phyloP scores from a whole-genome alignment of 2,329 filamentous ascomycete genomes.

The Nemania abortiva region DNA sequence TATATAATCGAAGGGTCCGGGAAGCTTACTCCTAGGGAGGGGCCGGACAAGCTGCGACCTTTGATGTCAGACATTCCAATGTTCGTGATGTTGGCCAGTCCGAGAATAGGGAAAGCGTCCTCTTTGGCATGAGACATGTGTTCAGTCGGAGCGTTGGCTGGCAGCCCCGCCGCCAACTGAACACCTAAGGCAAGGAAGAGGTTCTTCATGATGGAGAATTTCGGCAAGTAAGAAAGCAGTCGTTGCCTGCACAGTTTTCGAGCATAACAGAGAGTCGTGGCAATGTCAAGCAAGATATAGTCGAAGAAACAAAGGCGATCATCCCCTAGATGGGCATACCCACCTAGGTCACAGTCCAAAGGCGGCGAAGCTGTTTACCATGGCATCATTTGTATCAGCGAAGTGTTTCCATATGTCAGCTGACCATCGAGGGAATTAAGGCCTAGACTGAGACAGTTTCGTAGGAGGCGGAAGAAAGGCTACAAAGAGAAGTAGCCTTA shows the following conservation, averaged over 20 bases:
- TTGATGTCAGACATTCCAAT: slow-evolving; percentile 38
- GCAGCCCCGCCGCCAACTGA: slow-evolving; percentile 43
- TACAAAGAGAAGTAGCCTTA: slow-evolving; percentile 9
- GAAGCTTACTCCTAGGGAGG: slow-evolving; percentile 45
- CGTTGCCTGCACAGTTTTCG: background rate
- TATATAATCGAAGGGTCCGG: slow-evolving; percentile 49
- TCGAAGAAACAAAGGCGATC: slow-evolving; percentile 16
- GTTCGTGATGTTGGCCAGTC: slow-evolving; percentile 47
- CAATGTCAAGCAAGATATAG: slow-evolving; percentile 30
- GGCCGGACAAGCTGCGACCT: slow-evolving; percentile 43
- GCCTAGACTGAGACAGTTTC: slow-evolving; percentile 21
- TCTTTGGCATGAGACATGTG: slow-evolving; percentile 21
- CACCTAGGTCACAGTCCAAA: slow-evolving; percentile 9
- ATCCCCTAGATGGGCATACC: slow-evolving; percentile 16
- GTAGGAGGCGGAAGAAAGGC: slow-evolving; percentile 4
- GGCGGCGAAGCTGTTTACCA: background rate
- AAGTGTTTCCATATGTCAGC: slow-evolving; percentile 5
- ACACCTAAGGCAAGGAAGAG: slow-evolving; percentile 41
- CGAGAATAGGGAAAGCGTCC: slow-evolving; percentile 39
- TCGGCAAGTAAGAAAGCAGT: background rate
- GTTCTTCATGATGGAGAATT: slow-evolving; percentile 43
- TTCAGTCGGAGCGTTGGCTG: slow-evolving; percentile 33
- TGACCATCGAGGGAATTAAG: background rate
- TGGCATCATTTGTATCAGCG: slow-evolving; percentile 12
- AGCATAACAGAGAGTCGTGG: slow-evolving; percentile 19